These are phyloP conservation scores for Aurifilum marmelostoma DNA, from an alignment of 2,329 filamentous ascomycete species.

Conservation along the genomic window DNA sequence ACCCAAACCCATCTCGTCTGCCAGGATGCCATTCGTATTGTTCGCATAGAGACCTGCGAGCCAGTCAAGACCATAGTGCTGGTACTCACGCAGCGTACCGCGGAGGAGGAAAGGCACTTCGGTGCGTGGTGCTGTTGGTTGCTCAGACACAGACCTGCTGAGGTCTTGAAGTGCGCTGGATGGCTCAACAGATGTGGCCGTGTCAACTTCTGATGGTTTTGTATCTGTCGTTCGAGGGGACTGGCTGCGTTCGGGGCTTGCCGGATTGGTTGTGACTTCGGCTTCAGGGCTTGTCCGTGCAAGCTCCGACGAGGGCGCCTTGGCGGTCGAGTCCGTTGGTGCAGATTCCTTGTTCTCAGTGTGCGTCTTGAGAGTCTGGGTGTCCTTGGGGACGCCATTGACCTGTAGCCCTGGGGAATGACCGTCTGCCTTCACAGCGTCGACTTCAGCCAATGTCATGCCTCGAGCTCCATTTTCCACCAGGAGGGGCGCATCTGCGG, in stretches of 20 bases:
- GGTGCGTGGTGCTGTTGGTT: slow-evolving; percentile 57
- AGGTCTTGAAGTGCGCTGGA: slow-evolving; percentile 38
- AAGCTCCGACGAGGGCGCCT: slow-evolving; percentile 32
- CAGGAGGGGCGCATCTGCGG: neutral
- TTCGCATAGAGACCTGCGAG: slow-evolving; percentile 90
- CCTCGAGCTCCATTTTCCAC: neutral
- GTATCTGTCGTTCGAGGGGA: slow-evolving; percentile 55
- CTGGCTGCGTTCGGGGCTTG: slow-evolving; percentile 50
- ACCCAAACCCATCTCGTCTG: slow-evolving; percentile 97
- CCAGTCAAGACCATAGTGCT: slow-evolving; percentile 97
- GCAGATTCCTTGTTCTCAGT: slow-evolving; percentile 1
- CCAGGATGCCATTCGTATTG: slow-evolving; percentile 92
- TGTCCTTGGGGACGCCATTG: neutral
- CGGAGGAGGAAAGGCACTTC: slow-evolving; percentile 82
- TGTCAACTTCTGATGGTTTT: slow-evolving; percentile 54
- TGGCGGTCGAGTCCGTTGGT: slow-evolving; percentile 36
- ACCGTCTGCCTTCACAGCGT: neutral
- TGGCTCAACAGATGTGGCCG: slow-evolving; percentile 43
- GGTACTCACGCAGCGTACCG: slow-evolving; percentile 90
- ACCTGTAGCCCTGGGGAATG: slow-evolving; percentile 28
- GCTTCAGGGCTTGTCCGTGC: slow-evolving; percentile 46
- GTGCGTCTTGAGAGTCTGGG: neutral
- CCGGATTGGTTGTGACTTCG: slow-evolving; percentile 49
- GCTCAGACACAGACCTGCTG: slow-evolving; percentile 40
- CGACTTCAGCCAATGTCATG: neutral